phyloP scores from a whole-genome alignment of 1,284 basidiomycete species.

The Trametes sp. region DNA sequence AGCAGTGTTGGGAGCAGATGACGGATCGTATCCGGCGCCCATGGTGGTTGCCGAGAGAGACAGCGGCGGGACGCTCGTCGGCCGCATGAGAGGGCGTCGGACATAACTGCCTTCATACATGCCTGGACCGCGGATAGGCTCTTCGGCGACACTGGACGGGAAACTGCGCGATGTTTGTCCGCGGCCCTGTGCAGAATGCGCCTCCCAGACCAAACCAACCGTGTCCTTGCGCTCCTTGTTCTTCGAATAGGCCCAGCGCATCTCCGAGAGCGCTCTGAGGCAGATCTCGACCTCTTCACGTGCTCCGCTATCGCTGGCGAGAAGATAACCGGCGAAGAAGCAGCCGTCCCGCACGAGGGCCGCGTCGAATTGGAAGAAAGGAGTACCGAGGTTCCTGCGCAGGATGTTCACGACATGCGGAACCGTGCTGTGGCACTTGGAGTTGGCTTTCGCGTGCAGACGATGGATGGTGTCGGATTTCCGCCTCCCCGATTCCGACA shows the following conservation, averaged over 20 bases:
- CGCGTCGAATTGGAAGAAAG: conserved; percentile 84
- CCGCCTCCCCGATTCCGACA: conserved; percentile 37
- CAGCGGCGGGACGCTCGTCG: conserved; percentile 43
- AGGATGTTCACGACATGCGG: conserved; percentile 67
- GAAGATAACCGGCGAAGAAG: conserved; percentile 80
- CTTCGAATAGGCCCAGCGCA: conserved; percentile 83
- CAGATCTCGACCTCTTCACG: conserved; percentile 78
- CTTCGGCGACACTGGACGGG: conserved; percentile 35
- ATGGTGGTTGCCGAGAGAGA: conserved; percentile 35
- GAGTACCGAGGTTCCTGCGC: conserved; percentile 59
- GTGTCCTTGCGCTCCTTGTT: conserved; percentile 74
- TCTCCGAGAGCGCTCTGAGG: conserved; percentile 74
- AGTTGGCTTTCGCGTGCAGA: conserved; percentile 62
- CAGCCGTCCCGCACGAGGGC: conserved; percentile 81
- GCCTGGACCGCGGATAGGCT: conserved; percentile 28
- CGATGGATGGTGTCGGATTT: conserved; percentile 46
- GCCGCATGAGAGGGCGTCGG: conserved; percentile 38
- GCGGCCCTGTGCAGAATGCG: conserved; percentile 33
- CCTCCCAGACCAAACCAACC: conserved; percentile 64
- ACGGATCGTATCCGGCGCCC: conserved; percentile 31
- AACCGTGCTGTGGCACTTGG: conserved; percentile 59
- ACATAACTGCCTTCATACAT: conserved; percentile 34
- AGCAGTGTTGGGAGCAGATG: conserved; percentile 45
- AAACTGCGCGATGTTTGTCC: conserved; percentile 30
- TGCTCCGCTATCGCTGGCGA: conserved; percentile 62